Evolutionary conservation across 176 grass and related monocot genomes (phyloP), one percentile per base, ranked within the genome.

Genomic region (Miscanthus lutarioriparius): DNA sequence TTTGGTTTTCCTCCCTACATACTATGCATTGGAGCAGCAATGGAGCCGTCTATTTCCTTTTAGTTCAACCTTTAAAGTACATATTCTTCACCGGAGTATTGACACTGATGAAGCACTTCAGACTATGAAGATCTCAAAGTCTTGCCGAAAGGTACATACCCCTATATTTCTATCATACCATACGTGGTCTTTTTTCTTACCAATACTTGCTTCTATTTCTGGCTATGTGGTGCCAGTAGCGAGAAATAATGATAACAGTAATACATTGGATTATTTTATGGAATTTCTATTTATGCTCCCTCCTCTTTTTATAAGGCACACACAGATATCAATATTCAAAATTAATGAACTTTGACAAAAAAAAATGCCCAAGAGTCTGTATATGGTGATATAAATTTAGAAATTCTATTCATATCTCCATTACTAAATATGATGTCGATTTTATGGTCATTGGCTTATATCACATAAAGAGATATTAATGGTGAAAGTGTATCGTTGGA

Each of bases 1-100:
- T 94, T 93, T 97, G 84, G 92, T 97, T 75, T 97, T 97, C 71
- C 92, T 97, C 74, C 95, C 95, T 68, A 97, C 92, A 72, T 94
- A 97, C 75, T 84, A 92, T 89, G 92, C 92, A 44, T 72, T 97
- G 86, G 95, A 97, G 85, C 84, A 91, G 61, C 95, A 94, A 87
- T 97, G 95, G 95, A 82, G 89, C 49, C 90, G 87, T 72, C 75
- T 97, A 74, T 43, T 75, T 3, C 13, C 82, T 85, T 61, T 71
- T 63, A 83, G 54, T 66, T 91, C 81, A 59, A 48, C 85, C 53
- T 97, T 93, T 75, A 90, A 94, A 54, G 88, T 97, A 77, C 88
- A 94, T 68, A 92, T 97, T 94, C 90, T 94, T 83, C 95, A 97
- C 82, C 83, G 95, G 48, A 90, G 92, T 72, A 91, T 97, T 88